Evolutionary conservation across 441 rosid genomes (phyloP), one percentile per base, ranked within the genome.

Genomic region (Populus trichocarpa): DNA sequence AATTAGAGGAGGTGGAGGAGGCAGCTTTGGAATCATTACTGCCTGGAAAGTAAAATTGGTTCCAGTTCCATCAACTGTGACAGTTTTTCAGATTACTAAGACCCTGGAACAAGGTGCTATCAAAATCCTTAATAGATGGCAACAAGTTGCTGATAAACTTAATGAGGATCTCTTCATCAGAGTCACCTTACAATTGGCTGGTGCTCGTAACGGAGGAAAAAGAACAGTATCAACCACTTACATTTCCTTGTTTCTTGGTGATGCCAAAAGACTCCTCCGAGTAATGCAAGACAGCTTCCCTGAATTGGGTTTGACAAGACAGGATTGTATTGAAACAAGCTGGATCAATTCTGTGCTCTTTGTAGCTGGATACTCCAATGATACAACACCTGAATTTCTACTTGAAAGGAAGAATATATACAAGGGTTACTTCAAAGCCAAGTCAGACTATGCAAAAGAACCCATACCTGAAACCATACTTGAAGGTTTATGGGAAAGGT

Each of bases 1-100:
- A 0, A 88, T 91, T 18, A 77, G 95, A 71, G 97, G 95, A 22
- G 94, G 94, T 2, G 93, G 91, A 25, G 97, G 91, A 18, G 94
- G 81, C 13, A 90, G 93, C 78, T 92, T 92, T 67, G 32, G 32
- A 30, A 30, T 30, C 32, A 30, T 30, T 30, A 30, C 32, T 30
- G 4, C 32, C 32, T 30, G 32, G 32, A 30, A 30, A 30, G 32
- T 30, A 30, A 28, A 28, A 3, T 30, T 30, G 4, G 32, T 30
- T 30, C 32, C 32, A 30, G 32, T 30, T 30, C 32, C 32, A 30
- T 30, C 32, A 3, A 30, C 32, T 30, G 32, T 30, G 32, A 30
- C 32, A 0, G 32, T 30, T 30, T 30, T 3, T 30, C 32, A 30
- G 32, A 30, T 30, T 30, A 30, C 3, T 3, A 30, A 30, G 32